Conservation (phyloP, 176 grass and related monocot genomes). For the Coix lacrymajobi region DNA sequence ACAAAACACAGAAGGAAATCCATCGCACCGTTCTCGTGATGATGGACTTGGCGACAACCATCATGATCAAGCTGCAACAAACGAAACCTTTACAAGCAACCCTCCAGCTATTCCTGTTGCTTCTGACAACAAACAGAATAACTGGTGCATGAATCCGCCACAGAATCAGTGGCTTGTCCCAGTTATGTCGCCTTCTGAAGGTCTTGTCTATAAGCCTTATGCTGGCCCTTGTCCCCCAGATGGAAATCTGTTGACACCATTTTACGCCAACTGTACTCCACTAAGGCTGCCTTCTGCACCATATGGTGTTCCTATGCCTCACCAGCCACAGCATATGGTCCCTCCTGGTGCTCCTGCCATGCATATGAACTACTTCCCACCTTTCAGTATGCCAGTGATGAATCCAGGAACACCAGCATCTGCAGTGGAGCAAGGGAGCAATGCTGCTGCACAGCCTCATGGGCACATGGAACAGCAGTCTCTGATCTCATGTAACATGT, state of each 20-base stretch:
- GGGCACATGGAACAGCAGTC: conserved; percentile 43
- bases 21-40: conserved; percentile 26
- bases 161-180: conserved; percentile 88
- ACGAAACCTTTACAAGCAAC: conserved; percentile 12
- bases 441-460: conserved; percentile 30
- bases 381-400: conserved; percentile 61
- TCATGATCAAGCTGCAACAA: conserved; percentile 19
- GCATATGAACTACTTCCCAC: conserved; percentile 65
- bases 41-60: background rate
- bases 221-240: conserved; percentile 64
- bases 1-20: conserved; percentile 38
- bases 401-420: conserved; percentile 47
- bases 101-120: conserved; percentile 23
- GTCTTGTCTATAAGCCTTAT: conserved; percentile 91
- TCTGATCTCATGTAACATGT: conserved; percentile 53
- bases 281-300: conserved; percentile 39
- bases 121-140: conserved; percentile 52
- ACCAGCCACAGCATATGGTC: conserved; percentile 59
- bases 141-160: conserved; percentile 45
- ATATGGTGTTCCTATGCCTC: conserved; percentile 55
- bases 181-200: conserved; percentile 88
- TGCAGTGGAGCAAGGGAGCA: conserved; percentile 50
- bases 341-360: conserved; percentile 39
- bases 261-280: conserved; percentile 54
- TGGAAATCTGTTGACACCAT: conserved; percentile 71